Percentiles rank a stretch among this genome's conserved stretches.
Evolutionary conservation across 1,284 basidiomycete species (phyloP).

Genomic region (Bondarzewia mesenterica): DNA sequence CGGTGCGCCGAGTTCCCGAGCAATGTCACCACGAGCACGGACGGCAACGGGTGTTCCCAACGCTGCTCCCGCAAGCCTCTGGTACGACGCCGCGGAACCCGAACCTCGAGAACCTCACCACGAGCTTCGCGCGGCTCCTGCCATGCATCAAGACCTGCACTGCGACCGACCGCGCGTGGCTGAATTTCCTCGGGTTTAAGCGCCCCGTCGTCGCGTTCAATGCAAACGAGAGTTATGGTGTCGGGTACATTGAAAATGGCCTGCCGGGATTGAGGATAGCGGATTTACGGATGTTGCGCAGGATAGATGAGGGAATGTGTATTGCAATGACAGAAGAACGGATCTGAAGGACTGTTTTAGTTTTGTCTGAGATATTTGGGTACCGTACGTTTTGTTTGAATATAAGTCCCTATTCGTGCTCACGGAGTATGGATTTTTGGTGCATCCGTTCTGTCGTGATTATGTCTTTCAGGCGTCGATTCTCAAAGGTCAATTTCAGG

Average conservation of each 20-base stretch:
- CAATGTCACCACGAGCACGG: slow-evolving; percentile 23
- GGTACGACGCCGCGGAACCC: slow-evolving; percentile 35
- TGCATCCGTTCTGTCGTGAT: too few species aligned
- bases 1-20: slow-evolving; percentile 53
- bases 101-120: slow-evolving; percentile 35
- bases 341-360: slow-evolving; percentile 1
- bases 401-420: too few species aligned
- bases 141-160: slow-evolving; percentile 78
- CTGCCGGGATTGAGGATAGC: slow-evolving; percentile 36
- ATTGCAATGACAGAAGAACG: slow-evolving; percentile 53
- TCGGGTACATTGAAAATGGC: slow-evolving; percentile 58
- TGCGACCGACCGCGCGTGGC: slow-evolving; percentile 69
- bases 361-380: background rate
- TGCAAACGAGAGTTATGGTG: slow-evolving; percentile 65
- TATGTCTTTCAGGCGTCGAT: too few species aligned
- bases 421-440: too few species aligned
- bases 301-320: slow-evolving; percentile 71
- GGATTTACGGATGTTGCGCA: slow-evolving; percentile 47
- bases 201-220: slow-evolving; percentile 63
- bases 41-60: slow-evolving; percentile 29
- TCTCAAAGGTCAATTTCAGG: too few species aligned
- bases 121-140: slow-evolving; percentile 45
- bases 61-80: slow-evolving; percentile 32
- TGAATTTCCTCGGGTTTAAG: slow-evolving; percentile 60
- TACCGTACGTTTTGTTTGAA: too few species aligned